A percentile compares a stretch with the other conserved stretches of the same genome.
These are phyloP conservation scores for Aspergillus fischeri DNA, from an alignment of 2,329 filamentous ascomycete genomes.

Conservation along the genomic window DNA sequence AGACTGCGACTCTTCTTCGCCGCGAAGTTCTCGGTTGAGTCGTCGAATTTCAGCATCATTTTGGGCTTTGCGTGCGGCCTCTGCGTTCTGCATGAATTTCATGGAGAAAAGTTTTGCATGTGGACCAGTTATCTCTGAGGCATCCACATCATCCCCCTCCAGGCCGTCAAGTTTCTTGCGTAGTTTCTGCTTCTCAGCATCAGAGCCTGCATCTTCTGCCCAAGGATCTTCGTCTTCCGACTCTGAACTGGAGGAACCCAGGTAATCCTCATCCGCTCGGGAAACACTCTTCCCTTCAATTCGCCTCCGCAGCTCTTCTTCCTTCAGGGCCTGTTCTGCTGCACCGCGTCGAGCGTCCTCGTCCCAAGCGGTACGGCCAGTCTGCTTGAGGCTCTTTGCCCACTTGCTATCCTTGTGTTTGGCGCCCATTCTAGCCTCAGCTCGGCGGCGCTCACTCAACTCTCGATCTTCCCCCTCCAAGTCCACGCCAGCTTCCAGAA, in stretches of 20 bases:
- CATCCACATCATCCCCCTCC: constrained; percentile 45
- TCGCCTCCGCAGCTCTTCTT: constrained; percentile 75
- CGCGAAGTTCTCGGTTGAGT: constrained; percentile 66
- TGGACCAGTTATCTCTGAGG: constrained; percentile 39
- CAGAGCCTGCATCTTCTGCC: constrained; percentile 48
- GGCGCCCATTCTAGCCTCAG: constrained; percentile 78
- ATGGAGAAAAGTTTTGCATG: constrained; percentile 71
- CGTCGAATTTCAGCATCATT: constrained; percentile 73
- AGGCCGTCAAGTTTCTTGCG: constrained; percentile 44
- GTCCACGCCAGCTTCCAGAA: constrained; percentile 57
- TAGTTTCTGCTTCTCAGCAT: constrained; percentile 34
- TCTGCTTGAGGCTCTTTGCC: constrained; percentile 79
- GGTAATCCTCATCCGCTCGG: constrained; percentile 56
- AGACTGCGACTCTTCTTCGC: constrained; percentile 55
- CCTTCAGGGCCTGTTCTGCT: constrained; percentile 73
- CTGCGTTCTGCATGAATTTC: constrained; percentile 92
- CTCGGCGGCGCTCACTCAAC: constrained; percentile 67
- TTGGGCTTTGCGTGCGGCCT: constrained; percentile 68
- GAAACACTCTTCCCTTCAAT: constrained; percentile 68
- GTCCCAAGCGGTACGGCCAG: constrained; percentile 80
- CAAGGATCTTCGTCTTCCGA: constrained; percentile 58
- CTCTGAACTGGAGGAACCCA: constrained; percentile 54
- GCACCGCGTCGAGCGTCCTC: constrained; percentile 76
- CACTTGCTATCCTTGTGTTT: constrained; percentile 87
- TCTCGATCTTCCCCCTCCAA: constrained; percentile 63